phyloP scores from a whole-genome alignment of 148 eudicot genomes.

The Fallopia convolvulus region DNA sequence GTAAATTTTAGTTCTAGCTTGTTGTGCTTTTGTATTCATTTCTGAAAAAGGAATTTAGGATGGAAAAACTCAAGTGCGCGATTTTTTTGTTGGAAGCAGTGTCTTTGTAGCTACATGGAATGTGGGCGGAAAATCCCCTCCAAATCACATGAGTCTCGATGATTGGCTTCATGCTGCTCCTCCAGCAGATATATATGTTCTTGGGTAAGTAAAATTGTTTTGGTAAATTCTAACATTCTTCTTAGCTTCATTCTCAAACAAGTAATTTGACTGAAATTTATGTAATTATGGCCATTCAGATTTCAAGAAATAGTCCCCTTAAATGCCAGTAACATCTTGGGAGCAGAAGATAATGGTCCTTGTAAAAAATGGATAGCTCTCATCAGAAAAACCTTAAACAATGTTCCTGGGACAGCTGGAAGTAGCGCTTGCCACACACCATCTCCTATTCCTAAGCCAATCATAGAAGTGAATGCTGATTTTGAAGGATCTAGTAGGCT shows the following conservation, averaged over 20 bases:
- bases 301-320: constrained; percentile 93
- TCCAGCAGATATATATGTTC: constrained; percentile 95
- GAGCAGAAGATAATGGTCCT: constrained; percentile 89
- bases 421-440: constrained; percentile 70
- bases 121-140: constrained; percentile 89
- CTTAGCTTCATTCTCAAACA: not conserved
- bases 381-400: constrained; percentile 67
- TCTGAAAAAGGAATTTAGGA: not conserved
- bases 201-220: constrained; percentile 47
- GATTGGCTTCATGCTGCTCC: constrained; percentile 93
- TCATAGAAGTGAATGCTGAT: constrained; percentile 76
- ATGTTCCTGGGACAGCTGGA: constrained; percentile 71
- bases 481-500: constrained; percentile 69
- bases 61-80: not conserved
- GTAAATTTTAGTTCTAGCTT: constrained; percentile 26
- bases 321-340: constrained; percentile 91
- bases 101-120: constrained; percentile 95
- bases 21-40: not conserved
- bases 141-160: constrained; percentile 69
- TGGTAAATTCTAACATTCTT: not conserved
- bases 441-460: constrained; percentile 80
- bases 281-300: constrained; percentile 25
- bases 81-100: constrained; percentile 28
- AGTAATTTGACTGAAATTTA: not conserved
- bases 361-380: constrained; percentile 77